These are phyloP conservation scores for Torulaspora gathmanii DNA, from an alignment of 805 yeast species.

Conservation along the genomic window DNA sequence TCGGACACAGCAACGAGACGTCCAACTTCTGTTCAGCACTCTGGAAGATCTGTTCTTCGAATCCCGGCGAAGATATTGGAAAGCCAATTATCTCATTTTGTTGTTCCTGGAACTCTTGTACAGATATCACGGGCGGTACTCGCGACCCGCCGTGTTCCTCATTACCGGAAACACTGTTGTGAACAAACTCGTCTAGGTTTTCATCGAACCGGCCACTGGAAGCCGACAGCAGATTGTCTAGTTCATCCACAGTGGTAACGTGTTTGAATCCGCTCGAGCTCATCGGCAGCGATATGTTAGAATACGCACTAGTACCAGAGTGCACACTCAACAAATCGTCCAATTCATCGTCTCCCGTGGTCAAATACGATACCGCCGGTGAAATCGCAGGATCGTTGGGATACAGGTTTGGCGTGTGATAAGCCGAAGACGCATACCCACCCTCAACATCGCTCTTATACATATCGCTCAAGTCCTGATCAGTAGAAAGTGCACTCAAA, in stretches of 20 bases:
- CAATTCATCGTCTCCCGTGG: slow-evolving; percentile 27
- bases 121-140: slow-evolving; percentile 26
- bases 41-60: slow-evolving; percentile 7
- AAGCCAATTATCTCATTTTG: slow-evolving; percentile 1
- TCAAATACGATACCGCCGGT: slow-evolving; percentile 26
- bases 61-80: slow-evolving; percentile 8
- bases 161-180: slow-evolving; percentile 1
- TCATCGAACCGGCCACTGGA: slow-evolving; percentile 9
- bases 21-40: slow-evolving; percentile 9
- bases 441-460: slow-evolving; percentile 13
- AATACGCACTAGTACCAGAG: slow-evolving; percentile 23
- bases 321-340: slow-evolving; percentile 32
- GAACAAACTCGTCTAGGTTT: slow-evolving; percentile 8
- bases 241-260: slow-evolving; percentile 23
- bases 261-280: slow-evolving; percentile 28
- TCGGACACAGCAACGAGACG: slow-evolving; percentile 8
- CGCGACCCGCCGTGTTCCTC: slow-evolving; percentile 4
- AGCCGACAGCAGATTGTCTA: slow-evolving; percentile 17
- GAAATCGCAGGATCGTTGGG: slow-evolving; percentile 27
- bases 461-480: slow-evolving; percentile 11
- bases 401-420: slow-evolving; percentile 21
- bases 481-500: slow-evolving; percentile 8
- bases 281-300: slow-evolving; percentile 23
- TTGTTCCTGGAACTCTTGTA: slow-evolving; percentile 25
- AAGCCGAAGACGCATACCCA: slow-evolving; percentile 9